These are phyloP conservation scores for Omphalea diandra DNA, from an alignment of 441 rosid species.

Conservation along the genomic window DNA sequence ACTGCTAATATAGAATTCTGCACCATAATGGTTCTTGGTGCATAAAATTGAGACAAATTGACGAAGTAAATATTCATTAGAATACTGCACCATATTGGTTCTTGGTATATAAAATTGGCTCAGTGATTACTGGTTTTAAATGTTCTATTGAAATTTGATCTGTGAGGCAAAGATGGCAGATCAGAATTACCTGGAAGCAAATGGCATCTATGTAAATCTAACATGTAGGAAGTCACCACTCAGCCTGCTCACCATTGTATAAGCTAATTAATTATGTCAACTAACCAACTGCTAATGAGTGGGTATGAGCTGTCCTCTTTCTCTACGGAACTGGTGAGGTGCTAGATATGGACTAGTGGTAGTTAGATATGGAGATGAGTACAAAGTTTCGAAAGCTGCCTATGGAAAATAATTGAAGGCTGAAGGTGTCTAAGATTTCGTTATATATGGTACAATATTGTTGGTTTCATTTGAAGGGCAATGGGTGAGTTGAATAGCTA, in stretches of 20 bases:
- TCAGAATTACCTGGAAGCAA: not conserved
- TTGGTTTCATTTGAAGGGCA: not conserved
- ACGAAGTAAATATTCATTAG: not conserved
- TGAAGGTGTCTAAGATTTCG: not conserved
- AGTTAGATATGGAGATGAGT: not conserved
- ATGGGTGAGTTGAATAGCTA: too few relatives aligned
- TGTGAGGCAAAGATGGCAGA: not conserved
- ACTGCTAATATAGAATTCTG: too few relatives aligned
- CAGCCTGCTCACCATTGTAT: not conserved
- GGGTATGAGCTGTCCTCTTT: not conserved
- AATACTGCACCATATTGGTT: not conserved
- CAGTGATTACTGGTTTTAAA: not conserved
- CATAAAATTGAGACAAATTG: not conserved
- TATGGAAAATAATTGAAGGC: not conserved
- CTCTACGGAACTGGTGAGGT: not conserved
- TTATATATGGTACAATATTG: not conserved
- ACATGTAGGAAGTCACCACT: not conserved
- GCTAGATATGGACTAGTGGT: not conserved
- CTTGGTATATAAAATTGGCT: not conserved
- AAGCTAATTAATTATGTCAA: not conserved
- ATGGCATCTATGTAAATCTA: not conserved
- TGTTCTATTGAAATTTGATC: not conserved
- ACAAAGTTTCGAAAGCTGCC: not conserved
- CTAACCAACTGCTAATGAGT: not conserved
- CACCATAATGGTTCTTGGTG: not conserved